Conservation (phyloP, 805 yeast species). For the Lipomyces mesembrius region DNA sequence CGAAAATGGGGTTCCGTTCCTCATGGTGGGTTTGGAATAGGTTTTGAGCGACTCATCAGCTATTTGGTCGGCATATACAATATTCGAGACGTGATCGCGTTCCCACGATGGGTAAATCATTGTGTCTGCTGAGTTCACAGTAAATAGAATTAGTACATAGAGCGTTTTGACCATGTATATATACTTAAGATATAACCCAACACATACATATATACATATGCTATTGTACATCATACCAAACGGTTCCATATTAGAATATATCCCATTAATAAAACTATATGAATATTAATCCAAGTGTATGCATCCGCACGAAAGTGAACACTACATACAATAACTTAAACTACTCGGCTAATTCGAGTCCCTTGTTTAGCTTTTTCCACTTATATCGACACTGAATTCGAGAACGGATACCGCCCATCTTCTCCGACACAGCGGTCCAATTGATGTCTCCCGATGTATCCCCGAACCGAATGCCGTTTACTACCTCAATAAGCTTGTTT, state of each 20-base stretch:
- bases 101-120: constrained; percentile 71
- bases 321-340: neutral
- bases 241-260: neutral
- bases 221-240: neutral
- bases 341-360: neutral
- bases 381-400: constrained; percentile 95
- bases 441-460: constrained; percentile 56
- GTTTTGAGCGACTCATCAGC: constrained; percentile 82
- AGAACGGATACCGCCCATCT: constrained; percentile 85
- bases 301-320: neutral
- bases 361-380: constrained; percentile 67
- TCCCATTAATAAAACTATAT: neutral
- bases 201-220: too few relatives aligned
- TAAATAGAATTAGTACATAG: neutral
- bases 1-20: constrained; percentile 82
- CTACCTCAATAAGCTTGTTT: constrained; percentile 58
- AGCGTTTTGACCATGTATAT: neutral
- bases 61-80: constrained; percentile 76
- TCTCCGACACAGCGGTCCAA: constrained; percentile 90
- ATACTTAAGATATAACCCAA: neutral
- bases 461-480: constrained; percentile 54
- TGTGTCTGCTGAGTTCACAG: constrained; percentile 38
- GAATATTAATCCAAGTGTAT: neutral
- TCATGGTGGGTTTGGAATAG: constrained; percentile 97
- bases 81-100: constrained; percentile 83